phyloP scores from a whole-genome alignment of 2,329 filamentous ascomycete genomes.

The Penicillium fuscoglaucum region DNA sequence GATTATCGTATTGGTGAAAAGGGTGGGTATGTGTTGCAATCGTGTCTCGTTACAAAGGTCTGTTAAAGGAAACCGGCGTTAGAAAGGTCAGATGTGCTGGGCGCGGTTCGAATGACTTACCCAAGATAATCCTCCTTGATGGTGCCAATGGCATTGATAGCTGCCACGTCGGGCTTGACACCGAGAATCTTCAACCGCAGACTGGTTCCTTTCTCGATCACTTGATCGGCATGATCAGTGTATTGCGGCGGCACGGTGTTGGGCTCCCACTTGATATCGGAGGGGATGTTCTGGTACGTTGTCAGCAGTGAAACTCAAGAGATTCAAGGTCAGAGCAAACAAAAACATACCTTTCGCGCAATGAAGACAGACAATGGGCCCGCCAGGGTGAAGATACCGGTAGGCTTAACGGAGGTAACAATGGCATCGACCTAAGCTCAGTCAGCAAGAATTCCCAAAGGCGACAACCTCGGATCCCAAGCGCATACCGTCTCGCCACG shows the following conservation, averaged over 20 bases:
- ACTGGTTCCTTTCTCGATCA: constrained; percentile 91
- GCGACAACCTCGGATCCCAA: constrained; percentile 6
- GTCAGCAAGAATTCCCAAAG: constrained; percentile 30
- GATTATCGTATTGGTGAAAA: constrained; percentile 17
- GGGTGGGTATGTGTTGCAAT: constrained; percentile 23
- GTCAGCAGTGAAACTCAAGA: constrained; percentile 14
- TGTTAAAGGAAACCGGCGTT: constrained; percentile 16
- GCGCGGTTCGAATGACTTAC: constrained; percentile 31
- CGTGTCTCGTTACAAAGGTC: constrained; percentile 35
- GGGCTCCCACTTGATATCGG: constrained; percentile 89
- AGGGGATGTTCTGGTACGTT: constrained; percentile 63
- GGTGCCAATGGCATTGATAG: constrained; percentile 95
- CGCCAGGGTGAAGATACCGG: constrained; percentile 69
- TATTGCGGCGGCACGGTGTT: constrained; percentile 97
- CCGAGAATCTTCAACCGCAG: constrained; percentile 93
- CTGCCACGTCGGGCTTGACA: constrained; percentile 86
- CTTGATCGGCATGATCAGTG: constrained; percentile 90
- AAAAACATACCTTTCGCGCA: constrained; percentile 66
- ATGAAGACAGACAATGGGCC: constrained; percentile 53
- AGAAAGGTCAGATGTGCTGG: constrained; percentile 3
- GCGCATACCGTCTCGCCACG: constrained; percentile 88
- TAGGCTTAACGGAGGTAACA: constrained; percentile 85
- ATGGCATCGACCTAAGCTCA: constrained; percentile 79
- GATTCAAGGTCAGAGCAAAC: background rate
- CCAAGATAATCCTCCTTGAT: constrained; percentile 73